A percentile compares a stretch with the other conserved stretches of the same genome.
Conservation (phyloP, 2,329 filamentous ascomycete genomes). For the Plenodomus lindquistii region DNA sequence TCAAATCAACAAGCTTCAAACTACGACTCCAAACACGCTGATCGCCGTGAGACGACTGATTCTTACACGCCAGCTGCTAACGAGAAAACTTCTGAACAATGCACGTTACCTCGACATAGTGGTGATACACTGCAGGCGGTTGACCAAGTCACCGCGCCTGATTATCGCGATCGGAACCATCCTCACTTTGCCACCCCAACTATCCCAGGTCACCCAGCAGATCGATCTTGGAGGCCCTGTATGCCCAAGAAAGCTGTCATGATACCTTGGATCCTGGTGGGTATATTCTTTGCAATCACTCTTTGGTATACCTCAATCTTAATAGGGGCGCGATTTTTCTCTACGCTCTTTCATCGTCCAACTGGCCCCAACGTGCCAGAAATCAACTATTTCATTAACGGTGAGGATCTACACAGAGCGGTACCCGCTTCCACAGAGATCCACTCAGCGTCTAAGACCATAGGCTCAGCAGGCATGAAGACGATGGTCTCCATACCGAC, state of each 20-base stretch:
- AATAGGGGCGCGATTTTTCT: constrained; percentile 20
- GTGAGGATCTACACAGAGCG: constrained; percentile 6
- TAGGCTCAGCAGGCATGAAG: background rate
- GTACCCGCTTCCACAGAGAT: background rate
- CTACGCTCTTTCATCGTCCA: constrained; percentile 13
- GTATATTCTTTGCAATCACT: constrained; percentile 25
- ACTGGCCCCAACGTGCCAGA: constrained; percentile 9
- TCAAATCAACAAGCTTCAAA: constrained; percentile 6
- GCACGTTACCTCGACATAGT: background rate
- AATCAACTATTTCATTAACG: constrained; percentile 23
- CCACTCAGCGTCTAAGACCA: background rate
- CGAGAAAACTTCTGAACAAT: background rate
- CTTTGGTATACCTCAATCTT: constrained; percentile 28
- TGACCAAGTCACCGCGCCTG: constrained; percentile 3
- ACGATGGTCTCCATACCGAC: background rate
- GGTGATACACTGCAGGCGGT: background rate
- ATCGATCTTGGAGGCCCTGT: constrained; percentile 3
- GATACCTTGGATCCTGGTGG: constrained; percentile 30
- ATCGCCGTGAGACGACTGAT: constrained; percentile 2
- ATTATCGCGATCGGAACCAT: constrained; percentile 11
- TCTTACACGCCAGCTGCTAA: constrained; percentile 1
- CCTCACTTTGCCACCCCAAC: constrained; percentile 10
- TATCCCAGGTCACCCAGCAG: background rate
- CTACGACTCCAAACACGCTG: constrained; percentile 1
- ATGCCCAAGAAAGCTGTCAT: constrained; percentile 13